Evolutionary conservation across 2,329 filamentous ascomycete genomes (phyloP), one percentile per base, ranked within the genome.

Genomic region (Nigrospora oryzae): DNA sequence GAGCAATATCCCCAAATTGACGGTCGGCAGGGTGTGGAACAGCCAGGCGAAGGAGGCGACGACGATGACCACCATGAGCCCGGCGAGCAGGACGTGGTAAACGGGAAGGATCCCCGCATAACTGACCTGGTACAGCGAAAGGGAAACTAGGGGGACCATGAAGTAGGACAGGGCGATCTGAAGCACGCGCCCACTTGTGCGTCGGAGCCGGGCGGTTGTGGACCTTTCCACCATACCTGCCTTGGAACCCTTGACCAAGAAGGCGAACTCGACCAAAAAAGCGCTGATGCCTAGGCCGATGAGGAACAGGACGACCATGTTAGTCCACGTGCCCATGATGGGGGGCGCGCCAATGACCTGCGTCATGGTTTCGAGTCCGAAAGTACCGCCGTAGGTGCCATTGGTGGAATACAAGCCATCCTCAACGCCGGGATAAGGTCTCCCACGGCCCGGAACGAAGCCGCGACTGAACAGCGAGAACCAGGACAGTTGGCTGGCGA

Each of bases 291-390:
- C 23, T 28, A 28, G 7, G 38, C 19, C 44, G 17, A 39, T 35
- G 11, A 36, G 19, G 39, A 49, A 35, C 66, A 81, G 80, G 38
- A 84, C 66, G 16, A 82, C 75, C 71, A 86, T 83, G 46, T 82
- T 83, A 1, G 81, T 73, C 84, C 84, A 89, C 10, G 85, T 77
- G 50, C 84, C 77, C 45, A 72, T 66, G 5, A 74, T 74, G 8
- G 72, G 68, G 2, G 73, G 71, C 61, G 86, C 80, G 12, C 84
- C 85, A 28, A 86, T 74, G 36, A 83, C 70, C 56, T 88, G 81
- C 32, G 77, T 79, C 66, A 87, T 75, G 19, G 77, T 70, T 39
- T 84, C 81, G 44, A 89, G 62, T 2, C 85, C 85, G 1, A 55
- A 51, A 0, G 64, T 67, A 2, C 64, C 65, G 8, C 61, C 60